Percentiles rank a stretch among this genome's conserved stretches.
Evolutionary conservation across 2,329 filamentous ascomycete species (phyloP).

Genomic region (Pyrenophora tritici-repentis): DNA sequence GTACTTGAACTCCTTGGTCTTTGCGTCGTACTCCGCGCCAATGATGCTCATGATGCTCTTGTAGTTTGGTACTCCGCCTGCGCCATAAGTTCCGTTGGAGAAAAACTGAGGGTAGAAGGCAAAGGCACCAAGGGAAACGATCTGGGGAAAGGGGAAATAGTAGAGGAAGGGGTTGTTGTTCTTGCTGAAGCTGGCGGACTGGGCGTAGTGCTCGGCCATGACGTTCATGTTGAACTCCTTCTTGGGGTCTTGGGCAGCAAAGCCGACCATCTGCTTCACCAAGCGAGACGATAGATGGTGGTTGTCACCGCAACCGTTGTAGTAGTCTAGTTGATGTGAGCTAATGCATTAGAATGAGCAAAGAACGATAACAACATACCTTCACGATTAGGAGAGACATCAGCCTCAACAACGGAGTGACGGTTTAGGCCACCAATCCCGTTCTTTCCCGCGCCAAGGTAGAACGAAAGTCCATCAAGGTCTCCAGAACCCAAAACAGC

Average conservation of each 20-base stretch:
- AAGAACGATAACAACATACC: conserved; percentile 38
- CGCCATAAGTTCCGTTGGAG: conserved; percentile 45
- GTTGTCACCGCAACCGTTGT: conserved; percentile 47
- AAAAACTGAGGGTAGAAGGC: conserved; percentile 36
- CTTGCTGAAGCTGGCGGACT: conserved; percentile 51
- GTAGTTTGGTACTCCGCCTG: conserved; percentile 42
- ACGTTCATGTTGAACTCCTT: conserved; percentile 33
- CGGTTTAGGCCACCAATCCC: conserved; percentile 36
- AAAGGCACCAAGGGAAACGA: conserved; percentile 55
- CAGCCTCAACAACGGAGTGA: conserved; percentile 52
- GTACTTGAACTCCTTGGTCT: conserved; percentile 52
- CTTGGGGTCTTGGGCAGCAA: conserved; percentile 23
- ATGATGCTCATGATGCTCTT: conserved; percentile 52
- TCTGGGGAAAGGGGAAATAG: conserved; percentile 47
- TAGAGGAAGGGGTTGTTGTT: conserved; percentile 52
- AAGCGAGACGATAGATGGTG: conserved; percentile 46
- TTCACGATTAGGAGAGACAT: conserved; percentile 38
- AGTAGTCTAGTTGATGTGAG: conserved; percentile 41
- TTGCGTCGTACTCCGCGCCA: conserved; percentile 51
- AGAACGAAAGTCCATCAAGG: conserved; percentile 25
- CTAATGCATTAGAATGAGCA: conserved; percentile 7
- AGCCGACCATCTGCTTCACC: conserved; percentile 20
- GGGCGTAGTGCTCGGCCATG: conserved; percentile 31
- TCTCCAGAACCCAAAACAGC: conserved; percentile 28
- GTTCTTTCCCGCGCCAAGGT: conserved; percentile 25